Percentiles rank a stretch among this genome's conserved stretches.
Conservation (phyloP, 2,329 filamentous ascomycete genomes). For the Alternaria novae-zelandiae region DNA sequence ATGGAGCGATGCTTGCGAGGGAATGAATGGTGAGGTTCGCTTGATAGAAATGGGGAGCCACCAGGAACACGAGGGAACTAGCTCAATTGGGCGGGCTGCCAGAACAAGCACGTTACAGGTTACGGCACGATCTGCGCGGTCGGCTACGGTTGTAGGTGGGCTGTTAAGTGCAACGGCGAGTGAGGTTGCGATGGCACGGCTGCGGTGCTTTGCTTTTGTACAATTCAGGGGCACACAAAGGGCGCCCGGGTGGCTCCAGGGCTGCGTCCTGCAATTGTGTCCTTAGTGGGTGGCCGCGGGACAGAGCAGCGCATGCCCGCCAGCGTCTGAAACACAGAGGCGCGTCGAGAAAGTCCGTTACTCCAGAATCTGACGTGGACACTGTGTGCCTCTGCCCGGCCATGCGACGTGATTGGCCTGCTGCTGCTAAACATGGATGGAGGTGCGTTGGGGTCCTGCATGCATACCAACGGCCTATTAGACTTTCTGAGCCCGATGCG, state of each 20-base stretch:
- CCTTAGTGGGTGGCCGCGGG: slow-evolving; percentile 32
- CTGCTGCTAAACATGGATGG: slow-evolving; percentile 18
- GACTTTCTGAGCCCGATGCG: not conserved
- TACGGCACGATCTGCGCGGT: slow-evolving; percentile 15
- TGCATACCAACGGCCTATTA: slow-evolving; percentile 5
- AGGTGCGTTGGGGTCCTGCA: slow-evolving; percentile 19
- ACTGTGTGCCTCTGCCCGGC: slow-evolving; percentile 9
- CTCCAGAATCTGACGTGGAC: slow-evolving; percentile 41
- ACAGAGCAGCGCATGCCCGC: slow-evolving; percentile 16
- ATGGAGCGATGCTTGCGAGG: not conserved
- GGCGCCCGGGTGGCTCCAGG: not conserved
- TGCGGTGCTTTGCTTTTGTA: slow-evolving; percentile 19
- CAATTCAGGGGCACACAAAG: slow-evolving; percentile 18
- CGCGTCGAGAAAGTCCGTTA: slow-evolving; percentile 31
- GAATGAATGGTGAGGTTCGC: slow-evolving; percentile 13
- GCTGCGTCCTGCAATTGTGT: slow-evolving; percentile 5
- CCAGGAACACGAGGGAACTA: slow-evolving; percentile 18
- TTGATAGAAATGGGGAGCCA: slow-evolving; percentile 22
- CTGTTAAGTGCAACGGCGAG: not conserved
- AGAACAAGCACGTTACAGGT: slow-evolving; percentile 25
- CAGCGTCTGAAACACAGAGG: slow-evolving; percentile 40
- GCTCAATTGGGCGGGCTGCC: slow-evolving; percentile 11
- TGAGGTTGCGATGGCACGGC: slow-evolving; percentile 4
- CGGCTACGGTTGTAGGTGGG: slow-evolving; percentile 1
- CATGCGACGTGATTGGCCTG: slow-evolving; percentile 14